A percentile compares a stretch with the other conserved stretches of the same genome.
phyloP scores from a whole-genome alignment of 371 early-diverging fungal genomes.

The Haplosporangium sp. region DNA sequence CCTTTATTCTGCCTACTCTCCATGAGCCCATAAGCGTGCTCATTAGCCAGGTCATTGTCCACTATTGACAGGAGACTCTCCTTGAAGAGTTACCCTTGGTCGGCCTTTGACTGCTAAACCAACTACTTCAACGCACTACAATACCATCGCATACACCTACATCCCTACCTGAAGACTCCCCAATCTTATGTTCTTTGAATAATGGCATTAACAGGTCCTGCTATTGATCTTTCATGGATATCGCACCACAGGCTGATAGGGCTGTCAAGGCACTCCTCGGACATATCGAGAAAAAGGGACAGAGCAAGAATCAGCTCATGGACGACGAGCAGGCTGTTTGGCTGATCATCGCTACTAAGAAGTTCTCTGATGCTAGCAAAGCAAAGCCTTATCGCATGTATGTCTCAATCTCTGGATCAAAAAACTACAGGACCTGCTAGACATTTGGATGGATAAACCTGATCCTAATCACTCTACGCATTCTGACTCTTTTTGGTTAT shows the following conservation, averaged over 20 bases:
- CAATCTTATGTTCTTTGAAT: no score
- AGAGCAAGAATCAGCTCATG: slow-evolving; percentile 50
- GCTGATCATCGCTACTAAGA: slow-evolving; percentile 68
- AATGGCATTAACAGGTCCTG: neutral
- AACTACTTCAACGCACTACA: neutral
- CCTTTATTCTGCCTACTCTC: no score
- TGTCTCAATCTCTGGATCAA: slow-evolving; percentile 6
- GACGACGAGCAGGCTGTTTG: slow-evolving; percentile 59
- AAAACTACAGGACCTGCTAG: neutral
- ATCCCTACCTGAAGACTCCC: no score
- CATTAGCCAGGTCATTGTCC: no score
- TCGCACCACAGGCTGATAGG: slow-evolving; percentile 34
- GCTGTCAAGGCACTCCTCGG: slow-evolving; percentile 71
- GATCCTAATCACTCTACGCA: neutral
- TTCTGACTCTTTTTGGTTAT: neutral
- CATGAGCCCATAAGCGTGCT: no score
- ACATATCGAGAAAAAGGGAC: slow-evolving; percentile 57
- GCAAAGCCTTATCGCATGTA: slow-evolving; percentile 75
- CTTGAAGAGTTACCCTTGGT: no score
- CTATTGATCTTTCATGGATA: neutral
- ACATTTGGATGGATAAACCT: neutral
- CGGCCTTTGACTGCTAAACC: no score
- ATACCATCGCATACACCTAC: neutral
- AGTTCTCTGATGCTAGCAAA: slow-evolving; percentile 61
- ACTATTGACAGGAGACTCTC: no score